Evolutionary conservation across 257 asterid species (phyloP), one percentile per base, ranked within the genome.

Genomic region (Lantana camara): DNA sequence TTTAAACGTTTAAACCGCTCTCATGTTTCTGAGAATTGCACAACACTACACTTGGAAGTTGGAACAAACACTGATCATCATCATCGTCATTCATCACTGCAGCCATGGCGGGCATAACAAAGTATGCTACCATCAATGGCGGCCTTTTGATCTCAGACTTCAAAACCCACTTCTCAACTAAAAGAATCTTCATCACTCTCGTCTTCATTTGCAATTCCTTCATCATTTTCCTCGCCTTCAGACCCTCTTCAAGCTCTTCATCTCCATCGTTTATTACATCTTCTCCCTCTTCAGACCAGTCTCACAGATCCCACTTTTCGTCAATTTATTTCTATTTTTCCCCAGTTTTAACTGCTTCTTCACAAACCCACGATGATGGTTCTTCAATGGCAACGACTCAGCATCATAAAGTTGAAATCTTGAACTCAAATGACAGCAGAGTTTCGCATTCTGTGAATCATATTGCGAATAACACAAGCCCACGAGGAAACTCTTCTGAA

Each of bases 191-290:
- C 3, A 73, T 72, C 0, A 68, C 82, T 44, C 64, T 80, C 34
- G 38, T 89, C 37, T 85, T 89, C 52, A 29, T 73, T 42, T 84
- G 87, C 79, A 72, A 85, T 60, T 91, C 85, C 56, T 72, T 85
- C 75, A 80, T 96, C 23, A 83, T 81, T 64, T 83, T 89, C 40
- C 61, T 92, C 17, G 97, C 93, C 14, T 89, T 92, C 60, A 71
- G 77, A 21, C 98, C 96, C 19, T 83, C 95, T 15, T 54, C 90
- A 0, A 87, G 80, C 77, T 70, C 95, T 56, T 72, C 95, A 7
- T 74, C 98, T 3, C 95, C 92, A 16, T 80, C 82, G 81, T 82
- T 82, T 42, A 58, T 86, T 1, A 81, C 72, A 71, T 76, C 8
- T 80, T 80, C 27, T 56, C 77, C 23, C 40, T 16, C 67, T 37